Evolutionary conservation across 768 basidiomycete genomes (phyloP), one percentile per base, ranked within the genome.

Genomic region (Kwoniella mangroviensis): DNA sequence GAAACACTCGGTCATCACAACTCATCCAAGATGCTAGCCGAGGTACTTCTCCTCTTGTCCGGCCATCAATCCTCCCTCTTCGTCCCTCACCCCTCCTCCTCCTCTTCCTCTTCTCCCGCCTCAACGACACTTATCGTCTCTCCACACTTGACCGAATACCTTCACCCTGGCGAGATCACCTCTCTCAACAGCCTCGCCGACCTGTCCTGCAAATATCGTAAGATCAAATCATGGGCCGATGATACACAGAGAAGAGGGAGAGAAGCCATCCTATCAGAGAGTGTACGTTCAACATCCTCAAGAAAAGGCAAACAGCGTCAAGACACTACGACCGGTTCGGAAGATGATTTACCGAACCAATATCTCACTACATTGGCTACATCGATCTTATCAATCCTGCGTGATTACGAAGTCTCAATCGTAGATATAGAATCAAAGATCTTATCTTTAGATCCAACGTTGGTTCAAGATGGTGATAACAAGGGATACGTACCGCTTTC

Each of bases 1-100:
- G 19, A 49, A 49, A 12, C 10, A 15, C 15, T 11, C 10, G 34
- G 34, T 34, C 45, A 49, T 49, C 13, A 19, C 45, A 4, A 49
- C 45, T 49, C 10, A 19, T 59, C 17, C 9, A 2, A 22, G 2
- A 94, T 95, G 94, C 92, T 95, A 72, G 90, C 93, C 75, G 94
- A 96, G 84, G 85, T 95, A 65, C 87, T 96, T 55, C 88, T 94
- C 67, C 86, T 94, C 63, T 89, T 97, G 58, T 89, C 91, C 2
- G 94, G 94, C 45, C 93, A 97, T 84, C 86, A 88, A 4, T 95
- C 94, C 0, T 91, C 92, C 1, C 85, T 97, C 62, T 94, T 97
- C 83, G 86, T 74, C 52, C 88, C 19, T 75, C 83, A 26, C 56
- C 66, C 13, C 15, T 49, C 45, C 34, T 34, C 85, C 88, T 68